Evolutionary conservation across 1,284 basidiomycete genomes (phyloP).

Genomic region (Tremellales sp.): DNA sequence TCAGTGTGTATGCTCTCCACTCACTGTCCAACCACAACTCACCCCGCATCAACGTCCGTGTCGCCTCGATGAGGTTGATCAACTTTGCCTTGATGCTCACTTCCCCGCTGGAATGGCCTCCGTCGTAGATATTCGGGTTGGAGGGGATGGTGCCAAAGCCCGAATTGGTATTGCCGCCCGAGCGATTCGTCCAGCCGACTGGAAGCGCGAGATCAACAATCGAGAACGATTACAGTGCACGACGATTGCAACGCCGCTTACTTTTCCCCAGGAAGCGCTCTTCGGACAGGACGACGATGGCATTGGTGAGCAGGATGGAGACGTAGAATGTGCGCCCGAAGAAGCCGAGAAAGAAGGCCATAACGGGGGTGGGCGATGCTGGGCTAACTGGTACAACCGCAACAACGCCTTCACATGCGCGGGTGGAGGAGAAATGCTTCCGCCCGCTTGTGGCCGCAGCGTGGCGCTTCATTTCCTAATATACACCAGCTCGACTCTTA

Average conservation of each 20-base stretch:
- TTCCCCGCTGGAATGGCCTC: slow-evolving; percentile 29
- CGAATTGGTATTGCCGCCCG: slow-evolving; percentile 46
- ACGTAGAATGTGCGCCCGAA: slow-evolving; percentile 50
- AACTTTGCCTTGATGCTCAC: slow-evolving; percentile 76
- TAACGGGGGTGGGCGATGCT: slow-evolving; percentile 39
- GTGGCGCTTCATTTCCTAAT: no score
- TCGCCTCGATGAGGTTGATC: slow-evolving; percentile 87
- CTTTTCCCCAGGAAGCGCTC: slow-evolving; percentile 90
- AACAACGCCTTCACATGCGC: no score
- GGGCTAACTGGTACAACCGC: no score
- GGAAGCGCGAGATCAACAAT: neutral
- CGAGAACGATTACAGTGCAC: slow-evolving; percentile 2
- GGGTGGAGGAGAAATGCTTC: no score
- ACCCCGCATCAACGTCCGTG: slow-evolving; percentile 94
- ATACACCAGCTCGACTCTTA: no score
- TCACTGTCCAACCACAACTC: slow-evolving; percentile 32
- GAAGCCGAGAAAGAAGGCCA: slow-evolving; percentile 40
- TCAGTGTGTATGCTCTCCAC: slow-evolving; percentile 9
- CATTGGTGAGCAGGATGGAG: slow-evolving; percentile 77
- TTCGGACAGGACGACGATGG: slow-evolving; percentile 89
- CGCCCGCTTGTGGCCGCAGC: no score
- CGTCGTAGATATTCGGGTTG: slow-evolving; percentile 32
- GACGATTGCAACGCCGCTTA: slow-evolving; percentile 49
- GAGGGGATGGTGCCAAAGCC: slow-evolving; percentile 43
- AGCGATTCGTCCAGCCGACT: slow-evolving; percentile 91